Base-by-base conservation (phyloP, 2,329 filamentous ascomycete genomes). In the Penicillium sp. region DNA sequence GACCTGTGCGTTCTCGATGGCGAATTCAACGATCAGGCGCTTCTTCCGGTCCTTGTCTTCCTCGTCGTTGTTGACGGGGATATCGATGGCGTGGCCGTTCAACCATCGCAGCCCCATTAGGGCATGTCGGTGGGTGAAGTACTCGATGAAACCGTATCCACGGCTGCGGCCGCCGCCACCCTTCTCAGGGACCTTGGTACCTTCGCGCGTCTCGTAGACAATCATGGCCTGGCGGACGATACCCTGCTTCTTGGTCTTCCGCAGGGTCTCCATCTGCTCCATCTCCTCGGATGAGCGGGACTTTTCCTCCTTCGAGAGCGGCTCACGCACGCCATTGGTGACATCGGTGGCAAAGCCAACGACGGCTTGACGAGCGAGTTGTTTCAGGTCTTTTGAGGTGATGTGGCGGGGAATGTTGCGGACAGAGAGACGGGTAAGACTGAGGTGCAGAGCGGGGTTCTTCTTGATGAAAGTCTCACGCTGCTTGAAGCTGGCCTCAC, bases 71-170 rank as follows among this genome's bases (percentile, higher is more conserved):
- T 70, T 71, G 17, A 67, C 67, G 14, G 75, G 71, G 14, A 70
- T 66, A 39, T 75, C 83, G 41, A 88, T 78, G 8, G 82, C 79
- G 65, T 88, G 88, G 1, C 94, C 93, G 74, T 99, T 99, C 58
- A 99, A 83, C 88, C 92, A 98, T 49, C 95, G 85, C 63, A 99
- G 81, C 25, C 92, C 95, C 91, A 98, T 98, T 41, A 99, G 83
- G 14, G 95, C 95, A 82, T 90, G 94, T 52, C 95, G 89, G 73
- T 99, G 95, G 34, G 91, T 95, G 65, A 88, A 90, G 78, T 97
- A 99, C 79, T 99, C 95, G 67, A 99, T 90, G 80, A 99, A 99
- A 12, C 96, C 95, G 74, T 99, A 99, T 5, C 95, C 95, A 74
- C 94, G 86, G 74, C 90, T 95, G 73, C 90, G 86, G 49, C 93